phyloP scores from a whole-genome alignment of 148 eudicot species.

The Diospyros lotus region DNA sequence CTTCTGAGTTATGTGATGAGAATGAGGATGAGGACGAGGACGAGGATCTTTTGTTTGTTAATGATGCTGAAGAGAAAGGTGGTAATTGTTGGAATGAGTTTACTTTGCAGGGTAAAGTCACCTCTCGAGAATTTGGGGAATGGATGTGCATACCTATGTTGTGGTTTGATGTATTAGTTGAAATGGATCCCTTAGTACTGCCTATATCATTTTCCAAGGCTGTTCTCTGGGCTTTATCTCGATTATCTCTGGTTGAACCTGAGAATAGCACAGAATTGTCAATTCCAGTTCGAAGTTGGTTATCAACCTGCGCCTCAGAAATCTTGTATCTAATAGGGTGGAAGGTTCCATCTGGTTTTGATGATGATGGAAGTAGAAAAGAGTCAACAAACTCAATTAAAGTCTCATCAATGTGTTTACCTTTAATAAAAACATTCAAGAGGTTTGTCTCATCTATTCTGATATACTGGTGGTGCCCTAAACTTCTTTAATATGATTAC shows the following conservation, averaged over 20 bases:
- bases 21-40: constrained; percentile 32
- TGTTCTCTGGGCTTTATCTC: constrained; percentile 87
- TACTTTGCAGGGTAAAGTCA: constrained; percentile 48
- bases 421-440: constrained; percentile 72
- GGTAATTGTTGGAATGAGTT: constrained; percentile 72
- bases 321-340: constrained; percentile 63
- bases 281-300: constrained; percentile 65
- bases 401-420: constrained; percentile 62
- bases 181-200: constrained; percentile 61
- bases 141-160: constrained; percentile 97
- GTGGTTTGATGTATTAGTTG: constrained; percentile 86
- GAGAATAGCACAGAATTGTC: constrained; percentile 58
- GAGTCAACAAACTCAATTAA: constrained; percentile 61
- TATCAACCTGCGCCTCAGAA: constrained; percentile 62
- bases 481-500: background rate
- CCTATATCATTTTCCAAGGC: constrained; percentile 83
- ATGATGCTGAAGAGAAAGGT: constrained; percentile 40
- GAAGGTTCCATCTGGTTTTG: constrained; percentile 83
- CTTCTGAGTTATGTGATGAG: constrained; percentile 35
- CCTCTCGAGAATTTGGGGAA: constrained; percentile 48
- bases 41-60: constrained; percentile 28
- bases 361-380: constrained; percentile 71
- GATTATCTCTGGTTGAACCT: constrained; percentile 76
- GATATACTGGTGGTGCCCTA: background rate
- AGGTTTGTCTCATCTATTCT: constrained; percentile 45